Base-by-base conservation (phyloP, 371 early-diverging fungal genomes). In the Coemansia linderi region DNA sequence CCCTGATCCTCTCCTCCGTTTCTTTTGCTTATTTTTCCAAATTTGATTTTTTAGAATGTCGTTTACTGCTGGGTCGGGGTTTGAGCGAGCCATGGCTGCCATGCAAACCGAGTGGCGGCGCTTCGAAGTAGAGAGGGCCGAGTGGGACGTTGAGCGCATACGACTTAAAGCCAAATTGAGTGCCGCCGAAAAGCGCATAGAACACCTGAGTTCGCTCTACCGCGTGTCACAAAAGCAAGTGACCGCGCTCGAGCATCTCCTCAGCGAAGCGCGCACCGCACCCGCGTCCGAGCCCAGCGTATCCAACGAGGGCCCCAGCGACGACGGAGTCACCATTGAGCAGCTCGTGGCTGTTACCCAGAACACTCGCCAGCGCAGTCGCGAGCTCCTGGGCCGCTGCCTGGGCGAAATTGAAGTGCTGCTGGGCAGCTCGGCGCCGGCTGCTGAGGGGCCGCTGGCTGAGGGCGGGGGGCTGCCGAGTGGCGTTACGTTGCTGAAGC, bases 101-200 rank as follows among this genome's bases (percentile, higher is more conserved):
- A 56, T 74, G 38, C 70, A 75, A 31, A 52, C 50, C 50, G 78
- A 78, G 52, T 70, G 78, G 71, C 70, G 78, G n/a, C 75, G 75
- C 10, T 56, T 75, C 19, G 79, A 78, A 59, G 43, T 31, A 12
- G 79, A 78, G 56, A 71, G 79, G 1, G 64, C 67, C 13, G 71
- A 66, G 22, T 78, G 79, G 79, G 71, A 66, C 37, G 62, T 78
- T 2, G 79, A 78, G 46, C 71, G 79, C 9, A 57, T 75, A 10
- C 66, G 65, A 46, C 75, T 78, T 8, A 78, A 78, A 63, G 64
- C 76, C 3, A 31, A 60, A 40, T 57, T 78, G 2, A 65, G 67
- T 17, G 76, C 71, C 0, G 33, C 63, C n/a, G 79, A 78, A 19
- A 70, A 67, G 48, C 79, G 79, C 19, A 65, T 70, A 1, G 70